These are phyloP conservation scores for Staphylotrichum longicolle DNA, from an alignment of 495 filamentous ascomycete genomes.

Conservation along the genomic window DNA sequence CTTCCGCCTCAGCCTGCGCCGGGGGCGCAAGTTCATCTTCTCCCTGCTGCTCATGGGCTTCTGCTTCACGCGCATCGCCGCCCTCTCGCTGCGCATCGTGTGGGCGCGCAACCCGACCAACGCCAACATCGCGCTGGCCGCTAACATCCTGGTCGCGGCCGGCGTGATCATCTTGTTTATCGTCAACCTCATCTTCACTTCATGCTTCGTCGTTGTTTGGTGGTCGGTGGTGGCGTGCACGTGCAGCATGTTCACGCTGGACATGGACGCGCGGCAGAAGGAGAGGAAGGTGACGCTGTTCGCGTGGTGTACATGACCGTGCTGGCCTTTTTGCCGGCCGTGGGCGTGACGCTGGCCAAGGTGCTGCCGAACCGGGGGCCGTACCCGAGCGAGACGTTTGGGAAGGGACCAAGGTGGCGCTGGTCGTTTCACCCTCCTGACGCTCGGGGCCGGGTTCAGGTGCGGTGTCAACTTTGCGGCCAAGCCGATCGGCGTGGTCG, in stretches of 20 bases:
- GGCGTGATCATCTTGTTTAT: slow-evolving; percentile 75
- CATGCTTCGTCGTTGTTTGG: too few species aligned
- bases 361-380: slow-evolving; percentile 40
- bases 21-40: slow-evolving; percentile 66
- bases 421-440: slow-evolving; percentile 63
- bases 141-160: slow-evolving; percentile 68
- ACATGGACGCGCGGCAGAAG: slow-evolving; percentile 44
- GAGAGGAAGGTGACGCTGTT: slow-evolving; percentile 66
- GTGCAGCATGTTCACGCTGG: slow-evolving; percentile 64
- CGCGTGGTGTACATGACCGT: slow-evolving; percentile 64
- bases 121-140: slow-evolving; percentile 62
- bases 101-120: slow-evolving; percentile 51
- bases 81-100: slow-evolving; percentile 62
- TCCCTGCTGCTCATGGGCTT: slow-evolving; percentile 70
- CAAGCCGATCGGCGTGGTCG: slow-evolving; percentile 54
- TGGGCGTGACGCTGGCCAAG: slow-evolving; percentile 44
- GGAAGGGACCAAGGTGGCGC: slow-evolving; percentile 59
- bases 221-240: slow-evolving; percentile 64
- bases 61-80: slow-evolving; percentile 65
- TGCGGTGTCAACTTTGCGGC: slow-evolving; percentile 56
- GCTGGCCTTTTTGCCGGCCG: slow-evolving; percentile 76
- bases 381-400: slow-evolving; percentile 60
- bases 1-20: slow-evolving; percentile 53
- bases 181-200: too few species aligned
- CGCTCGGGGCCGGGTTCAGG: slow-evolving; percentile 69